Conservation (phyloP, 2,329 filamentous ascomycete species). For the Trichoderma sp. region DNA sequence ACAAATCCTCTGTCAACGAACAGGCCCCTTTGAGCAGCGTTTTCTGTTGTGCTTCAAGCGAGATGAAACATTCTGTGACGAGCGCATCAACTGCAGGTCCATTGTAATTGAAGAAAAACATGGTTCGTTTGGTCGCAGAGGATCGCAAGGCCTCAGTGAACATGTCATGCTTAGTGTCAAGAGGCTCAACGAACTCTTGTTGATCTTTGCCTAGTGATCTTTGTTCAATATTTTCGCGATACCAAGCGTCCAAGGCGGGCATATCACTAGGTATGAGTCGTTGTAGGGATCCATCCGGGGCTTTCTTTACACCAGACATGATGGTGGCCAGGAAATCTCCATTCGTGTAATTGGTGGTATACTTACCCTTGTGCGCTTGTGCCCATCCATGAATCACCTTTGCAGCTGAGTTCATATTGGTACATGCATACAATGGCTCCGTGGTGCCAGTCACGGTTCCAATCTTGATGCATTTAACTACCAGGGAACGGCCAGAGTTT, state of each 20-base stretch:
- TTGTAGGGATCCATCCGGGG: background rate
- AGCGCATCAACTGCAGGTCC: too few species aligned
- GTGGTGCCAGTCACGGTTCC: background rate
- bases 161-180: background rate
- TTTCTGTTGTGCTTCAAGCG: background rate
- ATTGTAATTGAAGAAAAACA: background rate
- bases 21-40: background rate
- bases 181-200: too few species aligned
- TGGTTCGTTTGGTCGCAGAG: background rate
- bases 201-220: too few species aligned
- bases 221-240: background rate
- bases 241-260: background rate
- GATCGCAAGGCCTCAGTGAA: background rate
- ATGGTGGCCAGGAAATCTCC: background rate
- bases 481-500: background rate
- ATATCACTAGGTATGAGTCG: background rate
- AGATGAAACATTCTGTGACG: too few species aligned
- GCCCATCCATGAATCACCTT: background rate
- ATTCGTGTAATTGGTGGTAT: background rate
- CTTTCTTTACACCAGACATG: background rate
- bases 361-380: background rate
- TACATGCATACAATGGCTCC: background rate
- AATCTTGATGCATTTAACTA: background rate
- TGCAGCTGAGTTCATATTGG: background rate
- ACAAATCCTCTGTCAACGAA: too few species aligned